These are phyloP conservation scores for Musa itinerans DNA, from an alignment of 176 grass and related monocot species.

Conservation along the genomic window DNA sequence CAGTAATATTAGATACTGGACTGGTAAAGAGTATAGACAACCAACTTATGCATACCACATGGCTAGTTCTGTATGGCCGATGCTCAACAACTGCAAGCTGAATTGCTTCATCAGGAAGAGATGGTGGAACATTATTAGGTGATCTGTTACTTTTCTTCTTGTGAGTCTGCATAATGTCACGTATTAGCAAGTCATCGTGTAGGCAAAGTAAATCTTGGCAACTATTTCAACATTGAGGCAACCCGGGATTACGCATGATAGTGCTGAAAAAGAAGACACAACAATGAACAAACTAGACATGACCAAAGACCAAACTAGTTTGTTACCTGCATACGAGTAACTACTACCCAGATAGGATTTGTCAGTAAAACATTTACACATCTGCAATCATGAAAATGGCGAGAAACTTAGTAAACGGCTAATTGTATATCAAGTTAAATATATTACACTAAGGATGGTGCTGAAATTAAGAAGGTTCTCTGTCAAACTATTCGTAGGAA, in stretches of 20 bases:
- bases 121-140: constrained; percentile 30
- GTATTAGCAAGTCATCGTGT: not conserved
- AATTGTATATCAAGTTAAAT: not conserved
- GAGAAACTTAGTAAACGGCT: not conserved
- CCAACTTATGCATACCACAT: constrained; percentile 44
- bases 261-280: not conserved
- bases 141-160: constrained; percentile 50
- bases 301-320: not conserved
- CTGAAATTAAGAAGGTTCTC: not conserved
- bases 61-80: constrained; percentile 52
- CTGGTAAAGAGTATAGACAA: not conserved
- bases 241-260: not conserved
- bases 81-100: constrained; percentile 40
- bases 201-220: constrained; percentile 3
- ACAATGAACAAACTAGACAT: constrained; percentile 2
- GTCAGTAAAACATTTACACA: constrained; percentile 91
- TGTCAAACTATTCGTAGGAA: not conserved
- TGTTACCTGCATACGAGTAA: constrained; percentile 82
- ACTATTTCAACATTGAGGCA: not conserved
- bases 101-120: constrained; percentile 31
- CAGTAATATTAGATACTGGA: no score
- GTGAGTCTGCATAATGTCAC: constrained; percentile 52
- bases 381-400: constrained; percentile 33
- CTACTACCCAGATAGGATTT: constrained; percentile 90
- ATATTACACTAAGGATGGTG: not conserved